Evolutionary conservation across 2,329 filamentous ascomycete species (phyloP), one percentile per base, ranked within the genome.

Genomic region (Pseudocercospora musae): DNA sequence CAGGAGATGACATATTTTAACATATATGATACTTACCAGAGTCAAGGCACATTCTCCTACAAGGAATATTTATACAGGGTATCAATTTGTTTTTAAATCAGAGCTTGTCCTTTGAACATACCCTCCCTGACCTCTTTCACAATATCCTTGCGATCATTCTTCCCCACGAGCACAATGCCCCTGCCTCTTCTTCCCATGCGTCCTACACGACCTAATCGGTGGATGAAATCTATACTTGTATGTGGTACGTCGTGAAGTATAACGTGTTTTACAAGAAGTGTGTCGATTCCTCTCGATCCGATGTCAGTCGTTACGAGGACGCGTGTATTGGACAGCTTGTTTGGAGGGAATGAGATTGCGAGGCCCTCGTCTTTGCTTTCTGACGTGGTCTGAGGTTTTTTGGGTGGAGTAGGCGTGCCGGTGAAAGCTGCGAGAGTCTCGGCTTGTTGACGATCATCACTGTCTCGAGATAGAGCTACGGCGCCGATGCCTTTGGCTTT

Each of bases 191-290:
- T 85, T 2, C 92, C 92, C 92, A 98, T 98, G 33, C 95, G 86
- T 0, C 95, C 95, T 1, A 95, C 92, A 61, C 95, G 85, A 15
- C 95, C 95, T 4, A 98, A 85, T 15, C 96, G 89, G 77, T 99
- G 96, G 72, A 99, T 97, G 72, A 99, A 99, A 77, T 99, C 96
- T 63, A 99, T 96, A 0, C 92, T 96, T 0, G 91, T 96, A 74
- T 98, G 94, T 4, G 95, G 95, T n/a, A 99, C 94, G 74, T 99
- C 92, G 76, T 96, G 98, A 25, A 99, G 79, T 59, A 99, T 89
- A 57, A 99, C 95, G 69, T 96, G 91, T 61, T 91, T 85, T 18
- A 98, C 94, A 18, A 91, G 89, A 29, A 97, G 79, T 0, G 95
- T 99, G 76, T 99, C 95, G 70, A 99, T 96, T 66, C 95, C 95